Base-by-base conservation (phyloP, 257 asterid species). In the Mentha longifolia region DNA sequence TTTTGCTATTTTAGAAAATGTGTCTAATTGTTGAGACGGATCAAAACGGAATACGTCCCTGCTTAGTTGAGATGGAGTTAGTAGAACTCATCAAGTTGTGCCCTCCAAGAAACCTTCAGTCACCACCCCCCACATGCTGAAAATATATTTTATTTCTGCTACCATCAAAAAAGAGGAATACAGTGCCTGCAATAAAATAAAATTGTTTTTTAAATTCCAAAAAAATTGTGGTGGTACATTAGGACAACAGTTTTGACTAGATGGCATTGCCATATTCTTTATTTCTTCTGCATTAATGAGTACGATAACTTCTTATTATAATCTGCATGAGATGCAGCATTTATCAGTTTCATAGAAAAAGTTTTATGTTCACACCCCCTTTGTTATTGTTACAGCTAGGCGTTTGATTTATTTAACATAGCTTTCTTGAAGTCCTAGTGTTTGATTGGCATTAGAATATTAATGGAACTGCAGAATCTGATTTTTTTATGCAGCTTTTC, bases 241-340 rank as follows among this genome's bases (percentile, higher is more conserved):
- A 55, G 67, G 61, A 37, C 56, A 62, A 37, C 56, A 62, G 70
- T 31, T 47, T 79, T 83, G 81, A 83, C 85, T 70, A 58, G 66
- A 62, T 77, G 77, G 33, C 47, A 5, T 67, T 76, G 41, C 33
- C 50, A 16, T 67, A 67, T 70, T 75, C 68, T 82, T 73, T 70
- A 67, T 65, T 77, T 67, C 31, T 73, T 65, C 49, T 39, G 55
- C 78, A 61, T 74, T 56, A 56, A 51, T 77, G 31, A 60, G 64
- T 50, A 50, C 76, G 57, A 67, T 72, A 60, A 50, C 67, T 61
- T 22, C 1, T 39, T 78, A 69, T 37, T 68, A 51, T 74, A 68
- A 52, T 45, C 47, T 43, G 75, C 85, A 78, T 70, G 65, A 74
- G 75, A 83, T 71, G 66, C 61, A 33, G 25, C 47, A 19, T 49